These are phyloP conservation scores for Wickerhamomyces bisporus DNA, from an alignment of 805 yeast genomes.

Conservation along the genomic window DNA sequence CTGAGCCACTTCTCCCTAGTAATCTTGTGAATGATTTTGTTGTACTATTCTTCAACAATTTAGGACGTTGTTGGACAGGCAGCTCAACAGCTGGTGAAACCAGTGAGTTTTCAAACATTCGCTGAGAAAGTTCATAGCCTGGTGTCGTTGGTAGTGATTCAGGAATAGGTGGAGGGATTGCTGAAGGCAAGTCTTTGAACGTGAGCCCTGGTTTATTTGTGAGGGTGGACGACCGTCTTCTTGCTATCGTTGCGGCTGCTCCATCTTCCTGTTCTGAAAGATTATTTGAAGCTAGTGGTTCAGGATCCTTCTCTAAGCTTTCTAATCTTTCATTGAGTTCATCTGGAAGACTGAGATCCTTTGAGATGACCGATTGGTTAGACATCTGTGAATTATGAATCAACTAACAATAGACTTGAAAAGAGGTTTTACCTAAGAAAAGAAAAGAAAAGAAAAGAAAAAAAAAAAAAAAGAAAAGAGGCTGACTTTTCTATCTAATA, in stretches of 20 bases:
- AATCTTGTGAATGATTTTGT: conserved; percentile 10
- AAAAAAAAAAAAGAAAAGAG: too few species aligned
- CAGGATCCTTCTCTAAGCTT: background rate
- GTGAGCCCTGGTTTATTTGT: conserved; percentile 8
- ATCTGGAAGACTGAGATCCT: too few species aligned
- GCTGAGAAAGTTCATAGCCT: conserved; percentile 27
- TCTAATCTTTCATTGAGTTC: background rate
- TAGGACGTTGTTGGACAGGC: conserved; percentile 10
- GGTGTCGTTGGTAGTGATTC: conserved; percentile 39
- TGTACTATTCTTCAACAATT: conserved; percentile 6
- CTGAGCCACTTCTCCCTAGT: conserved; percentile 4
- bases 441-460: too few species aligned
- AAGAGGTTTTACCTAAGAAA: too few species aligned
- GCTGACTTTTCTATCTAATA: too few species aligned
- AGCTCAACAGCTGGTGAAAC: background rate
- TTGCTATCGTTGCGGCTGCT: conserved; percentile 3
- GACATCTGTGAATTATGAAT: too few species aligned
- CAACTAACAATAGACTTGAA: too few species aligned
- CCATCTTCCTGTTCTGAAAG: too few species aligned
- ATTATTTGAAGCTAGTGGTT: too few species aligned
- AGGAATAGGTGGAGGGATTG: conserved; percentile 33
- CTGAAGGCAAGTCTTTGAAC: conserved; percentile 9
- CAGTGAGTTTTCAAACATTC: conserved; percentile 11
- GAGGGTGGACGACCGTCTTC: conserved; percentile 10
- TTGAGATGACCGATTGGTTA: too few species aligned